phyloP scores from a whole-genome alignment of 2,329 filamentous ascomycete genomes.

The Cercospora beticola region DNA sequence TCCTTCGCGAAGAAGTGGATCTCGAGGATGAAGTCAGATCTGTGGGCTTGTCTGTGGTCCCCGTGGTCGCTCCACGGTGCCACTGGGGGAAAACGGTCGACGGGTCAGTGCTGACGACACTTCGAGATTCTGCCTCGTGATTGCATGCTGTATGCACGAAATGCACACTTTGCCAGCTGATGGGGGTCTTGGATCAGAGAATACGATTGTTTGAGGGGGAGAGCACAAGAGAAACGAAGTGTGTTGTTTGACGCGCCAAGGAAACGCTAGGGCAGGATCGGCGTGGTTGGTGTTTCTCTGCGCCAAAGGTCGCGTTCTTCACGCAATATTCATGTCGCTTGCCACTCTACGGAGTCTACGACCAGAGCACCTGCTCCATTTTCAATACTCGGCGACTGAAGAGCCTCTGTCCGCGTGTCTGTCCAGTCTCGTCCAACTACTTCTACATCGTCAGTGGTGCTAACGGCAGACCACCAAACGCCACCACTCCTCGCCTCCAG shows the following conservation, averaged over 20 bases:
- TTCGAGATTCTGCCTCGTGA: background rate
- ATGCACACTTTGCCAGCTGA: background rate
- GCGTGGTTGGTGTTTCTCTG: background rate
- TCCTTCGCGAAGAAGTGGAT: background rate
- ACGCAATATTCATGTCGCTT: background rate
- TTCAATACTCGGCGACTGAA: background rate
- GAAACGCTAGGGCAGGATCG: background rate
- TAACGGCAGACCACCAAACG: conserved; percentile 25
- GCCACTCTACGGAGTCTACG: background rate
- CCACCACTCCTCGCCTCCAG: conserved; percentile 25
- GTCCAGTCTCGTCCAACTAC: background rate
- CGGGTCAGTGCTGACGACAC: background rate
- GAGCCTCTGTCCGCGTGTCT: background rate
- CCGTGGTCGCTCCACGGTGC: background rate
- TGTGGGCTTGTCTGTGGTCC: conserved; percentile 6
- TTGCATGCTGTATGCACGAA: background rate
- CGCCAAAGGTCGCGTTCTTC: background rate
- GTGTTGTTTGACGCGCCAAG: background rate
- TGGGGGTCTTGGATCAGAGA: background rate
- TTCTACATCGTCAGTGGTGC: conserved; percentile 17
- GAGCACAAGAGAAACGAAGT: background rate
- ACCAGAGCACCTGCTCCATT: background rate
- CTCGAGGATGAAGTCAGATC: conserved; percentile 3
- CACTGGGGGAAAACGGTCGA: background rate
- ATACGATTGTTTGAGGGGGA: background rate